phyloP scores from a whole-genome alignment of 2,329 filamentous ascomycete species.

The Aspergillus sergii region DNA sequence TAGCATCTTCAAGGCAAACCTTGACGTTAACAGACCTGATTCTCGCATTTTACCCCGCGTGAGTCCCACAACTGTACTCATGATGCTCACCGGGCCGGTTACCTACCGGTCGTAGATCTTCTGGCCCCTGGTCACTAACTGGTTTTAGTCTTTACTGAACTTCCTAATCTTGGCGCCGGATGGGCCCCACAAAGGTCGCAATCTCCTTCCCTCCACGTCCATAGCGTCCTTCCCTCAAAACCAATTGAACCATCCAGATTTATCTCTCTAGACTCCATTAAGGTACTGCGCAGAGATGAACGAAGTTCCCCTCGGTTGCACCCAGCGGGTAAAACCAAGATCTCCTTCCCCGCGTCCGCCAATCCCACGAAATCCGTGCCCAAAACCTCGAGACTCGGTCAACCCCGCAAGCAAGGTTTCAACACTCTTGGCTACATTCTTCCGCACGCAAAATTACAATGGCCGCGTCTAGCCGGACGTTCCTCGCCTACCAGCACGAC shows the following conservation, averaged over 20 bases:
- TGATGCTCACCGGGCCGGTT: not conserved
- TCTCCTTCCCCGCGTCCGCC: not conserved
- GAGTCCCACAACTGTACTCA: not conserved
- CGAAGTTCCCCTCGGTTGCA: not conserved
- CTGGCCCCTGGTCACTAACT: not conserved
- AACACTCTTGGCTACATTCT: not conserved
- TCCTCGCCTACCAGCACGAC: slow-evolving; percentile 40
- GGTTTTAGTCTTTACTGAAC: not conserved
- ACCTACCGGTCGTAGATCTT: not conserved
- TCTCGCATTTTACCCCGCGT: not conserved
- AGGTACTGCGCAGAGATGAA: not conserved
- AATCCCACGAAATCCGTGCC: not conserved
- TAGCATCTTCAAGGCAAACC: not conserved
- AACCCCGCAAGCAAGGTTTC: not conserved
- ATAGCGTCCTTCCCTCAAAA: not conserved
- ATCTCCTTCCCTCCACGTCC: not conserved
- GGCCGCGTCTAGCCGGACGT: slow-evolving; percentile 14
- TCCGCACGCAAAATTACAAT: not conserved
- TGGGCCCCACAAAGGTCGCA: not conserved
- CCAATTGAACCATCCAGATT: not conserved
- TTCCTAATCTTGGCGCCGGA: not conserved
- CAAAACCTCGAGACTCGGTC: not conserved
- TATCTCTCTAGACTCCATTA: no score
- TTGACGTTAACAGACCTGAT: not conserved
- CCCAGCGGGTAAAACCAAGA: not conserved